Conservation (phyloP, 2,329 filamentous ascomycete species). For the Podosphaera leucotricha region DNA sequence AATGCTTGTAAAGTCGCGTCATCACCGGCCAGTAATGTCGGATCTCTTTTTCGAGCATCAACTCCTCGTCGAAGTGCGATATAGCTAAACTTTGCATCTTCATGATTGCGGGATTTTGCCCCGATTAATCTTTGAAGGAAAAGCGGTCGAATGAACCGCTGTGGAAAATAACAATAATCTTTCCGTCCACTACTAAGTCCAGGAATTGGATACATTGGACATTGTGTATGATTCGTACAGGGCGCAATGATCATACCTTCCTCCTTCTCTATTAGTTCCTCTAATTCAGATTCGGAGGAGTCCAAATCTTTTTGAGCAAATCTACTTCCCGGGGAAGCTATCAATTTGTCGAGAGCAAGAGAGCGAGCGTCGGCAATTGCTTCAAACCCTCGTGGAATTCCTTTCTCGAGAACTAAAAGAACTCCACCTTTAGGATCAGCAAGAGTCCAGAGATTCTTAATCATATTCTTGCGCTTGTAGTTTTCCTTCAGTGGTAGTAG, state of each 20-base stretch:
- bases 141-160: constrained; percentile 63
- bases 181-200: constrained; percentile 53
- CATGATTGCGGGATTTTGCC: constrained; percentile 51
- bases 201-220: constrained; percentile 63
- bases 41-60: constrained; percentile 19
- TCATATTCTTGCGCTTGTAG: constrained; percentile 50
- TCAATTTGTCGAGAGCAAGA: constrained; percentile 51
- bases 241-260: constrained; percentile 42
- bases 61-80: constrained; percentile 61
- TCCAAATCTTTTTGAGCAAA: constrained; percentile 17
- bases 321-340: constrained; percentile 34
- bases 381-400: constrained; percentile 76
- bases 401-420: constrained; percentile 74
- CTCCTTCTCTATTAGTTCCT: constrained; percentile 22
- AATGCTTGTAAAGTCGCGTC: constrained; percentile 44
- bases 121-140: constrained; percentile 61
- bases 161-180: constrained; percentile 77
- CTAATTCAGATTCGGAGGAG: constrained; percentile 6
- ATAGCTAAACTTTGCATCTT: constrained; percentile 81
- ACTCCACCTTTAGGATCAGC: constrained; percentile 68
- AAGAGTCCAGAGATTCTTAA: constrained; percentile 78
- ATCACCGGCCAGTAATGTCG: constrained; percentile 24
- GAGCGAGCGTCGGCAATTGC: constrained; percentile 67
- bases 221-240: constrained; percentile 73
- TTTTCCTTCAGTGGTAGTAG: constrained; percentile 56